A percentile compares a stretch with the other conserved stretches of the same genome.
Evolutionary conservation across 2,329 filamentous ascomycete genomes (phyloP).

Genomic region (Dactylonectria estremocensis): DNA sequence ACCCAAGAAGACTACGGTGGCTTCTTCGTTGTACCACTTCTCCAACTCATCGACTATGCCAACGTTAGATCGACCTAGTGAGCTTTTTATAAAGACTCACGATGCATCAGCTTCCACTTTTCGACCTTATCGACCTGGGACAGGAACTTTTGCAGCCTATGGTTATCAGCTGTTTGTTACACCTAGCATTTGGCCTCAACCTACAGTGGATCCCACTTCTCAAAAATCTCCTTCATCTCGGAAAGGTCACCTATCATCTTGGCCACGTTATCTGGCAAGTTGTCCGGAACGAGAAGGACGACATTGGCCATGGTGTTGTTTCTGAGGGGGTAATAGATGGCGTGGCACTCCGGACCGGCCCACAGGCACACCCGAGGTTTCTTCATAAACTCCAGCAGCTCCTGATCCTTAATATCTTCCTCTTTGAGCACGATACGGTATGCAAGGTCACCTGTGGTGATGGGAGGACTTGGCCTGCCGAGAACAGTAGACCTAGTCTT

Average conservation of each 20-base stretch:
- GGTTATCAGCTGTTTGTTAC: neutral
- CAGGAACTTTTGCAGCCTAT: slow-evolving; percentile 16
- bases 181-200: slow-evolving; percentile 1
- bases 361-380: slow-evolving; percentile 16
- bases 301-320: slow-evolving; percentile 19
- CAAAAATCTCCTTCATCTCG: slow-evolving; percentile 19
- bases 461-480: slow-evolving; percentile 3
- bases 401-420: slow-evolving; percentile 18
- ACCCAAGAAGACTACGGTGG: slow-evolving; percentile 13
- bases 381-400: slow-evolving; percentile 19
- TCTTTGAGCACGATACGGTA: slow-evolving; percentile 19
- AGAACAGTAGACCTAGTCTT: slow-evolving; percentile 17
- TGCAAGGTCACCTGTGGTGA: slow-evolving; percentile 18
- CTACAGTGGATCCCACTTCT: slow-evolving; percentile 19
- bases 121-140: slow-evolving; percentile 14
- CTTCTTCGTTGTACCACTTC: slow-evolving; percentile 16
- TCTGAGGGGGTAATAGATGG: slow-evolving; percentile 18
- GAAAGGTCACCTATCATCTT: slow-evolving; percentile 14
- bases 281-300: slow-evolving; percentile 19
- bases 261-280: slow-evolving; percentile 16
- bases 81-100: slow-evolving; percentile 4
- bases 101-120: slow-evolving; percentile 23
- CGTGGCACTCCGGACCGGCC: slow-evolving; percentile 17
- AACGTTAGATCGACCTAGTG: neutral
- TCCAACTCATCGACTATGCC: slow-evolving; percentile 14